Evolutionary conservation across 1,284 basidiomycete genomes (phyloP), one percentile per base, ranked within the genome.

Genomic region (Fistulinella cinereoalba): DNA sequence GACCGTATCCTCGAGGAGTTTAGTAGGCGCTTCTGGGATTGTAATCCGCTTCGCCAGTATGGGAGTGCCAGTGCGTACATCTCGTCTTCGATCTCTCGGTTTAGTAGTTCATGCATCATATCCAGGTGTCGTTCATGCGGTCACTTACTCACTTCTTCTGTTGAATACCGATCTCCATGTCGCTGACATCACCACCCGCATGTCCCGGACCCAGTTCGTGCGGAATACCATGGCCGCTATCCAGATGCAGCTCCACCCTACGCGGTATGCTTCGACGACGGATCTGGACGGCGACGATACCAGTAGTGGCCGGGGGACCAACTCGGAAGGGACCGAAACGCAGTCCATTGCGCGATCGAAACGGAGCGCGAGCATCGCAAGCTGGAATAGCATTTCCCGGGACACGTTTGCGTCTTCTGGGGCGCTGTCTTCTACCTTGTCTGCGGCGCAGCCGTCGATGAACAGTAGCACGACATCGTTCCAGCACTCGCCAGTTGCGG

Each of bases 101-200:
- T 41, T 16, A 16, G 31, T 40, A 43, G 19, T 50, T 52, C 33
- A 54, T 46, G 49, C 21, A 24, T 22, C 39, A 33, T 37, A 34
- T 5, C 40, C 56, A 86, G 93, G 90, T 53, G 83, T 97, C 53
- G 88, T 99, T 10, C 96, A 99, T 59, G 89, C 91, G 3, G 86
- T 96, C 28, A 80, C 92, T 0, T 99, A 96, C 60, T 97, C 96
- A 1, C 77, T 99, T 41, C 74, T 99, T 1, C 77, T 99, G 36
- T 81, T 99, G 49, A 99, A 99, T 69, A 99, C 96, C 21, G 96
- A 99, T 67, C 76, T 99, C 16, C 95, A 99, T 67, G 87, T 99
- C 44, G 96, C 94, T 31, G 95, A 98, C 33, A 76, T 97, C 24
- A 69, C 80, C 5, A 84, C 80, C 21, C 85, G 92, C 54, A 99